Percentiles rank a stretch among this genome's conserved stretches.
phyloP scores from a whole-genome alignment of 2,329 filamentous ascomycete species.

The Elsinoe australis region DNA sequence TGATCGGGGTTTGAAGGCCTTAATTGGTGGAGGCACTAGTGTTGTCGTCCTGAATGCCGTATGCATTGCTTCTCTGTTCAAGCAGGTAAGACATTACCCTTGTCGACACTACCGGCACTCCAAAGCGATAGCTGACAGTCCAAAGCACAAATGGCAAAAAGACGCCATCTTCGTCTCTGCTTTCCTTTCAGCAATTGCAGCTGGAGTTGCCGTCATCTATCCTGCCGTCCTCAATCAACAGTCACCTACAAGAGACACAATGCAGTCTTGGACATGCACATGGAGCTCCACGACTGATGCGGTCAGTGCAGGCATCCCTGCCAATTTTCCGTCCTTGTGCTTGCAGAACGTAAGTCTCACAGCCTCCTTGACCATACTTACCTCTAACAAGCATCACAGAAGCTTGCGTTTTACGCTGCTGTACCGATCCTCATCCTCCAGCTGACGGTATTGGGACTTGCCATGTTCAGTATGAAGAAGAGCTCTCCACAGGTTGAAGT shows the following conservation, averaged over 20 bases:
- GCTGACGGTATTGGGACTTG: constrained; percentile 1
- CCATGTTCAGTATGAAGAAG: constrained; percentile 12
- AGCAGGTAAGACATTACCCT: constrained; percentile 1
- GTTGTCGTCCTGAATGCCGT: constrained; percentile 34
- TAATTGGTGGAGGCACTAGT: constrained; percentile 34
- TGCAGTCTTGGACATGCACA: constrained; percentile 34
- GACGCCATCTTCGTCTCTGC: constrained; percentile 19
- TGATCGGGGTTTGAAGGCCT: constrained; percentile 35
- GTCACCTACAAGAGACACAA: constrained; percentile 26
- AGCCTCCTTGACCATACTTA: no score
- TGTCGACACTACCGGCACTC: no score
- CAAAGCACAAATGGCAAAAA: constrained; percentile 6
- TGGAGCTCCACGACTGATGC: constrained; percentile 24
- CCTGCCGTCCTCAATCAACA: constrained; percentile 27
- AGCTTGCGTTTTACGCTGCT: constrained; percentile 13
- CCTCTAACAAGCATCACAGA: constrained; percentile 1
- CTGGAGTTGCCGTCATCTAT: constrained; percentile 36
- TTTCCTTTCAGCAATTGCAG: constrained; percentile 33
- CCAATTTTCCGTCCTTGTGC: constrained; percentile 10
- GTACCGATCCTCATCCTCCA: constrained; percentile 14
- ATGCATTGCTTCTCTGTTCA: constrained; percentile 30
- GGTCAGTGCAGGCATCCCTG: constrained; percentile 12
- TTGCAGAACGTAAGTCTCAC: constrained; percentile 4
- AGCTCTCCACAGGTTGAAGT: constrained; percentile 1
- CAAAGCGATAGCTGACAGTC: no score